These are phyloP conservation scores for Pestalotiopsis sp. DNA, from an alignment of 2,329 filamentous ascomycete species.

Conservation along the genomic window DNA sequence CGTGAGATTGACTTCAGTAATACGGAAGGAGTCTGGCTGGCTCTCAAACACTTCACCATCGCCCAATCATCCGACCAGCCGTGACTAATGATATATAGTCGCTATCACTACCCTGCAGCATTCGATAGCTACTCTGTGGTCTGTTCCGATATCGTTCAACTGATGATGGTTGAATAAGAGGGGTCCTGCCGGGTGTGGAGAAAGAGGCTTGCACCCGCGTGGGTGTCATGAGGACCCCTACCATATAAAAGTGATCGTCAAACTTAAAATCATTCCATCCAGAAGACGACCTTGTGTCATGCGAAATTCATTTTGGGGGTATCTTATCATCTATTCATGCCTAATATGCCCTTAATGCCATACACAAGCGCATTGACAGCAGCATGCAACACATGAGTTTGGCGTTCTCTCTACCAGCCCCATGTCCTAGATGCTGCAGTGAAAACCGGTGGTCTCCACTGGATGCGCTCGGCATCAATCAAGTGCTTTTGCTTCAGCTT, in stretches of 20 bases:
- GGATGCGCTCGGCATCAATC: slow-evolving; percentile 78
- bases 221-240: neutral
- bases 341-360: neutral
- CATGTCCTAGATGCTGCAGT: slow-evolving; percentile 88
- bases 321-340: slow-evolving; percentile 3
- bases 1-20: neutral
- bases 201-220: neutral
- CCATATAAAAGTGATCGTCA: neutral
- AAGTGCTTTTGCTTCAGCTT: slow-evolving; percentile 75
- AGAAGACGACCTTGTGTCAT: neutral
- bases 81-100: neutral
- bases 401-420: slow-evolving; percentile 71
- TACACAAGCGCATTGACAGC: neutral
- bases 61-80: neutral
- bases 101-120: neutral
- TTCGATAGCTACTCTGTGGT: neutral
- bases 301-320: neutral
- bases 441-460: slow-evolving; percentile 97
- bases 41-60: neutral
- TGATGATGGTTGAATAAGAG: neutral
- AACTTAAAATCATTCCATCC: neutral
- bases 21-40: too few relatives aligned
- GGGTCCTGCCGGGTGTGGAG: neutral
- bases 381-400: neutral
- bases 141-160: neutral